Percentiles rank a stretch among this genome's conserved stretches.
These are phyloP conservation scores for Mortierella sp. DNA, from an alignment of 371 early-diverging fungal species.

Conservation along the genomic window DNA sequence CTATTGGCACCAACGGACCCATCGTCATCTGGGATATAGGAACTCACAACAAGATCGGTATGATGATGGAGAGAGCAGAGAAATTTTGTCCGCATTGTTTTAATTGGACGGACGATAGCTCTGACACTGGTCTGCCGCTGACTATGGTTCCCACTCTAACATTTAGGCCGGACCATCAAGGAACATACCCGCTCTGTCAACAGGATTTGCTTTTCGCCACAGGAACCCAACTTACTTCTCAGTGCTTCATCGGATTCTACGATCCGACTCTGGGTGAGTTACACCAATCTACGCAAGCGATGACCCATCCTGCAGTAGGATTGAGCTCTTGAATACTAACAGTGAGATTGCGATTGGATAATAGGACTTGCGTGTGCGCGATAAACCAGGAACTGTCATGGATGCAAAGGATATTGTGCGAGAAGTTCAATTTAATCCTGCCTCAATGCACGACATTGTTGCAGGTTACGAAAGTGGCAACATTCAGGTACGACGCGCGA, in stretches of 20 bases:
- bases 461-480: constrained; percentile 92
- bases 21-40: constrained; percentile 65
- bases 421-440: constrained; percentile 88
- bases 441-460: constrained; percentile 74
- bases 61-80: neutral
- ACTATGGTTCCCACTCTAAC: neutral
- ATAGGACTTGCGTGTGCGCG: constrained; percentile 81
- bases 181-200: constrained; percentile 89
- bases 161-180: constrained; percentile 74
- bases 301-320: too few species aligned
- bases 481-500: constrained; percentile 68
- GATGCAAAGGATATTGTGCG: constrained; percentile 88
- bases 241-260: constrained; percentile 89
- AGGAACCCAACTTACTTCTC: constrained; percentile 74
- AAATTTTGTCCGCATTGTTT: too few species aligned
- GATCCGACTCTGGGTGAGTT: constrained; percentile 83
- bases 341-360: too few species aligned
- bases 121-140: neutral
- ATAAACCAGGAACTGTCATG: constrained; percentile 68
- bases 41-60: constrained; percentile 64
- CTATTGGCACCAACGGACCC: constrained; percentile 83
- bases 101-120: neutral
- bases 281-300: too few species aligned
- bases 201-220: constrained; percentile 82
- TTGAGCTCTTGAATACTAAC: neutral